Evolutionary conservation across 2,329 filamentous ascomycete species (phyloP), one percentile per base, ranked within the genome.

Genomic region (Penicillium sp.): DNA sequence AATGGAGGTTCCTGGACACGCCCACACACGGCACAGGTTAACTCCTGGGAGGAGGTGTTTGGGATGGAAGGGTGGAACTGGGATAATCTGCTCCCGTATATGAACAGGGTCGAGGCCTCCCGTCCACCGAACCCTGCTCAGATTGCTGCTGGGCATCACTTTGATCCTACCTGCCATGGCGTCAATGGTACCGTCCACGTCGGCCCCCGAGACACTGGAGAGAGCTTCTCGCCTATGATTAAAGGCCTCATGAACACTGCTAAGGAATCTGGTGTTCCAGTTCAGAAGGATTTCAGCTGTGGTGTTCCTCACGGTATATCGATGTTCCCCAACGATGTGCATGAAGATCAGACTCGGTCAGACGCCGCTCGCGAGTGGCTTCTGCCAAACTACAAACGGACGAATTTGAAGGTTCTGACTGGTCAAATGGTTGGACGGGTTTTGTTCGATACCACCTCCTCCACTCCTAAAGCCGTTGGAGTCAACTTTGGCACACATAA

Each of bases 51-150:
- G 44, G 55, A 69, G 25, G 69, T 72, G 7, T 70, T 83, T 4
- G 80, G 79, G 0, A 79, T 77, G 39, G 60, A 73, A 0, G 79
- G 75, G 1, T 81, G 77, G 76, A 75, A 72, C 35, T 82, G 79
- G 77, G 68, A 75, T 1, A 72, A 66, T 38, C 61, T 83, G 4
- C 56, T 80, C 3, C 75, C 74, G 0, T 83, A 83, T 58, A 83
- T 83, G 65, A 70, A 74, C 39, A 79, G 81, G 70, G 69, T 57
- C 3, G 69, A 72, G 49, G 12, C 10, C 4, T 27, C 53, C 8
- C 66, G 67, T 23, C 12, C 39, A 9, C 69, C 69, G 1, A 68
- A 41, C 21, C 47, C 56, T 5, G 51, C 39, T 9, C 55, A 69
- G 35, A 56, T 66, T 25, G 60, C 53, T 10, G 64, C 65, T n/a